phyloP scores from a whole-genome alignment of 441 rosid genomes.

The Erysimum cheiri region DNA sequence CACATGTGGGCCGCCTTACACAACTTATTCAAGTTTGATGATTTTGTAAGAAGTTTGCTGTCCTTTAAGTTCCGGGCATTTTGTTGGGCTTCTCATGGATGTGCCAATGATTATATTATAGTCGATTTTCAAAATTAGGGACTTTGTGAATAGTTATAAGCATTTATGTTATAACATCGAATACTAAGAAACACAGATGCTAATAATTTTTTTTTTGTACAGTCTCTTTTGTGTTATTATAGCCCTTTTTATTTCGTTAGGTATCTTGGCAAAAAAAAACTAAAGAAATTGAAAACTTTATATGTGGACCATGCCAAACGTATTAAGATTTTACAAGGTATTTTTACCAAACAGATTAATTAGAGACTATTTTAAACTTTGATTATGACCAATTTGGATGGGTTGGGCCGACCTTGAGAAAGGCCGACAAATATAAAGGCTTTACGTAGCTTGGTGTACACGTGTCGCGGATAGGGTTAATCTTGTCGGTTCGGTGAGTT shows the following conservation, averaged over 20 bases:
- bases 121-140: constrained; percentile 20
- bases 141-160: constrained; percentile 31
- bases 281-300: not conserved
- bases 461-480: not conserved
- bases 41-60: not conserved
- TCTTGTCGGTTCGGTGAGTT: not conserved
- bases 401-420: not conserved
- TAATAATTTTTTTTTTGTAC: constrained; percentile 23
- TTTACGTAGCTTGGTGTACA: not conserved
- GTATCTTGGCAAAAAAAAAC: not conserved
- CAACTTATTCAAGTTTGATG: not conserved
- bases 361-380: too few relatives aligned
- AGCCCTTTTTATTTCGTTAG: not conserved
- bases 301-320: too few relatives aligned
- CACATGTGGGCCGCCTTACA: not conserved
- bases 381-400: not conserved
- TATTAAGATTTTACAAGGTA: too few relatives aligned
- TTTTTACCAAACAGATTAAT: too few relatives aligned
- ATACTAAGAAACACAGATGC: constrained; percentile 11
- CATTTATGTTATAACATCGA: constrained; percentile 10
- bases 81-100: constrained; percentile 2
- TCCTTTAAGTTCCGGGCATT: not conserved
- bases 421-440: not conserved
- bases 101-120: not conserved
- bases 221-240: constrained; percentile 6